Percentiles rank a stretch among this genome's conserved stretches.
These are phyloP conservation scores for Stereum hirsutum DNA, from an alignment of 1,284 basidiomycete species.

Conservation along the genomic window DNA sequence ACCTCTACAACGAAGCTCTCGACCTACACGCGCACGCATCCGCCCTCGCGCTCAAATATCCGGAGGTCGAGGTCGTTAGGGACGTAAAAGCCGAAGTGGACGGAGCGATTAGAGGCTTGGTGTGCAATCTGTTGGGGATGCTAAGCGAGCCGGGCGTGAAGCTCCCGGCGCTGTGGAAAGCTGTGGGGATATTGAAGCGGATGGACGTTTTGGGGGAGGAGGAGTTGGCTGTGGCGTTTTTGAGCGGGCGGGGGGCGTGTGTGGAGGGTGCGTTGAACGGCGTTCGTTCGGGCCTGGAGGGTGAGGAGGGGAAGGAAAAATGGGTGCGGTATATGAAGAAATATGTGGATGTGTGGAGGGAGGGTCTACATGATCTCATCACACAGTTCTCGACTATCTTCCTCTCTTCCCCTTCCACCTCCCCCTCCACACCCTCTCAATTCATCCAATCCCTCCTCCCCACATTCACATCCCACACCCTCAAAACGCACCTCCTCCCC, in stretches of 20 bases:
- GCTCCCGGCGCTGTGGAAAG: conserved; percentile 83
- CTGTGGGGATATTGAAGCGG: conserved; percentile 75
- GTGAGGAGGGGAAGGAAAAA: conserved; percentile 54
- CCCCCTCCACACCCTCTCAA: conserved; percentile 5
- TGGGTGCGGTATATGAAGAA: conserved; percentile 72
- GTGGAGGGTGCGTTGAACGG: conserved; percentile 34
- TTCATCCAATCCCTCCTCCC: conserved; percentile 29
- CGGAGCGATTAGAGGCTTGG: conserved; percentile 64
- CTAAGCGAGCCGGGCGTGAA: conserved; percentile 81
- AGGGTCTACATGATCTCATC: conserved; percentile 87
- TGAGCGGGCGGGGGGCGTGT: conserved; percentile 51
- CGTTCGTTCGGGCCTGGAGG: conserved; percentile 25
- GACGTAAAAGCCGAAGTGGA: conserved; percentile 70
- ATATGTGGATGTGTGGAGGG: conserved; percentile 88
- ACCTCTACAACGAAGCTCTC: conserved; percentile 86
- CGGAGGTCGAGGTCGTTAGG: conserved; percentile 31
- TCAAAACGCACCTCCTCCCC: conserved; percentile 52
- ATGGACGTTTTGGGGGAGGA: conserved; percentile 59
- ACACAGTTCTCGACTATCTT: conserved; percentile 89
- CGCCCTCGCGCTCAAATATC: conserved; percentile 31
- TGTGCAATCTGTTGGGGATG: conserved; percentile 68
- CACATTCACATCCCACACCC: conserved; percentile 36
- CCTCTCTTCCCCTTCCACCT: conserved; percentile 26
- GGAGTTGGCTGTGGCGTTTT: conserved; percentile 60
- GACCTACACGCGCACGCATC: conserved; percentile 68